Percentiles rank a stretch among this genome's conserved stretches.
Conservation (phyloP, 1,284 basidiomycete genomes). For the Rhodotorula mucilaginosa region DNA sequence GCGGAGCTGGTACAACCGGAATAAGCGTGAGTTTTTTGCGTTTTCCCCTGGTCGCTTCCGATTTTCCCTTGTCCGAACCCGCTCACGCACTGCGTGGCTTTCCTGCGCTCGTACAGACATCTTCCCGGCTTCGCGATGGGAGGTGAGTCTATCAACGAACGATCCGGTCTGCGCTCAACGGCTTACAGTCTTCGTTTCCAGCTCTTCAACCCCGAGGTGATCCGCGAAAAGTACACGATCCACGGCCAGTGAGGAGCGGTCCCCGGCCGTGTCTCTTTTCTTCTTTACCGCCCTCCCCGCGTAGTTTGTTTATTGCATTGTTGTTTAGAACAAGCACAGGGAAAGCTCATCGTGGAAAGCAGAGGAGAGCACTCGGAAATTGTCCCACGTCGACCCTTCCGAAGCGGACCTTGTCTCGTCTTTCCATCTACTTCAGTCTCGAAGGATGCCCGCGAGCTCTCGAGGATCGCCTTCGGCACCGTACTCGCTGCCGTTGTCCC, state of each 20-base stretch:
- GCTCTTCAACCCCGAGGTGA: constrained; percentile 40
- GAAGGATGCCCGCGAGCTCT: neutral
- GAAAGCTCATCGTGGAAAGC: no score
- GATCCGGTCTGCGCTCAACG: neutral
- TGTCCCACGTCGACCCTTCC: no score
- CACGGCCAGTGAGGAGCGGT: constrained; percentile 19
- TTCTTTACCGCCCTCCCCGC: no score
- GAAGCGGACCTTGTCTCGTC: neutral
- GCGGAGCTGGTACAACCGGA: constrained; percentile 89
- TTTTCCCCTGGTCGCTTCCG: neutral
- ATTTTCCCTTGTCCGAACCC: neutral
- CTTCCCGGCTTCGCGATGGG: constrained; percentile 41
- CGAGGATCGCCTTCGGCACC: neutral
- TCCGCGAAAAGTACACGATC: constrained; percentile 37
- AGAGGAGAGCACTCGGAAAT: no score
- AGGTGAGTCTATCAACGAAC: constrained; percentile 12
- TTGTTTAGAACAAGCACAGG: no score
- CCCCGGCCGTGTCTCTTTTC: no score
- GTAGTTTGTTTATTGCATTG: no score
- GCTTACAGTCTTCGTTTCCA: neutral
- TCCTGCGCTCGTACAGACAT: constrained; percentile 26
- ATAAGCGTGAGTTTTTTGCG: constrained; percentile 57
- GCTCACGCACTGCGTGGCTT: neutral
- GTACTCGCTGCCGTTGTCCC: neutral
- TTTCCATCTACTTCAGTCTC: neutral